Evolutionary conservation across 1,284 basidiomycete species (phyloP).

Genomic region (Austroboletus rostrupii): DNA sequence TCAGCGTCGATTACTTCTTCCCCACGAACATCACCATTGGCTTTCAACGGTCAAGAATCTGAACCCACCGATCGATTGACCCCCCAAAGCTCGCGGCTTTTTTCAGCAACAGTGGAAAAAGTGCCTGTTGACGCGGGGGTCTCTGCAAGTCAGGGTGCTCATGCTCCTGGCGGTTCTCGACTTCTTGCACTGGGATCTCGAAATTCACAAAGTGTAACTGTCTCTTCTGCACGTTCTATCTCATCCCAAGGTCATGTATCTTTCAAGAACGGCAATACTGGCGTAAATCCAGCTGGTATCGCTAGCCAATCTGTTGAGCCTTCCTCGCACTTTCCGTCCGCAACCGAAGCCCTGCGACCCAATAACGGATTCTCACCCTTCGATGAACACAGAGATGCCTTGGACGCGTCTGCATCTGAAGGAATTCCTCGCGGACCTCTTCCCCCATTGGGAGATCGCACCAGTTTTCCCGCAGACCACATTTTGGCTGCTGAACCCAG

Average conservation of each 20-base stretch:
- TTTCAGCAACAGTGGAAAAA: conserved; percentile 28
- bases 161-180: conserved; percentile 67
- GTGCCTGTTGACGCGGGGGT: conserved; percentile 13
- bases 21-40: conserved; percentile 12
- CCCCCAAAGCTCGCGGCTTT: conserved; percentile 35
- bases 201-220: conserved; percentile 25
- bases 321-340: conserved; percentile 17
- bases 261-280: conserved; percentile 21
- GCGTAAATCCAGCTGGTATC: conserved; percentile 24
- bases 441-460: conserved; percentile 18
- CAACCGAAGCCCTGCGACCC: conserved; percentile 25
- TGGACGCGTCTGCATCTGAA: conserved; percentile 28
- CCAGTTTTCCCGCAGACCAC: conserved; percentile 25
- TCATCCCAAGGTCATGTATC: conserved; percentile 22
- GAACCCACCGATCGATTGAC: conserved; percentile 29
- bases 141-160: conserved; percentile 36
- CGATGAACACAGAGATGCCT: conserved; percentile 41
- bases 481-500: conserved; percentile 14
- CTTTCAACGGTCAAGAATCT: conserved; percentile 16
- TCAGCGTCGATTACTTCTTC: conserved; percentile 10
- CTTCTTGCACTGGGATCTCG: conserved; percentile 63
- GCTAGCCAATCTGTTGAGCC: conserved; percentile 19
- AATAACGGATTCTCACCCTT: conserved; percentile 54
- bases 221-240: conserved; percentile 16
- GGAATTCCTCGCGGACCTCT: conserved; percentile 33